phyloP scores from a whole-genome alignment of 805 yeast genomes.

The Pichia nakasei region DNA sequence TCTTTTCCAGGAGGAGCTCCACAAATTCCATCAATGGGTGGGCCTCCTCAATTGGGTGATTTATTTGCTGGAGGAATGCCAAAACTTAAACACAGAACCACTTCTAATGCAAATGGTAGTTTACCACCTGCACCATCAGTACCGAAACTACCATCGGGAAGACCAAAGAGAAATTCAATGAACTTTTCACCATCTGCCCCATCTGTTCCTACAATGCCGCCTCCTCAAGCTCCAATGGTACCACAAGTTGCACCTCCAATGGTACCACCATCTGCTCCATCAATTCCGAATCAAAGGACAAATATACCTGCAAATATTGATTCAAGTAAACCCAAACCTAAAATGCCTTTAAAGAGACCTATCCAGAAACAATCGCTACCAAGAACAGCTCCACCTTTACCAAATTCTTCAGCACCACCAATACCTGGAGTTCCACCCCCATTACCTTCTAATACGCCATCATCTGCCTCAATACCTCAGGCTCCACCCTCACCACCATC shows the following conservation, averaged over 20 bases:
- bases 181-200: conserved; percentile 24
- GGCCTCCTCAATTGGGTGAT: conserved; percentile 48
- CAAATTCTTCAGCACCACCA: conserved; percentile 11
- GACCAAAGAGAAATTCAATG: conserved; percentile 8
- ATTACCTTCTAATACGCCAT: conserved; percentile 6
- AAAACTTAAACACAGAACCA: conserved; percentile 45
- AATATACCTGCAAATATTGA: too few species aligned
- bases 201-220: background rate
- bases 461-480: conserved; percentile 18
- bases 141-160: conserved; percentile 19
- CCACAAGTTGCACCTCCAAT: conserved; percentile 1
- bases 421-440: background rate
- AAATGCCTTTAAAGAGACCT: conserved; percentile 16
- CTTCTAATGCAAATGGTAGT: conserved; percentile 6
- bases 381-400: conserved; percentile 14
- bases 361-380: conserved; percentile 4
- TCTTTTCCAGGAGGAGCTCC: conserved; percentile 16
- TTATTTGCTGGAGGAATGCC: conserved; percentile 78
- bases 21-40: conserved; percentile 19
- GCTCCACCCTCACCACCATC: conserved; percentile 15
- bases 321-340: conserved; percentile 11
- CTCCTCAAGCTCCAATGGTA: background rate
- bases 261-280: conserved; percentile 1
- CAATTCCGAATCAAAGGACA: background rate
- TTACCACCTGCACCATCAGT: conserved; percentile 18